phyloP scores from a whole-genome alignment of 805 yeast species.

The Suhomyces vadensis region DNA sequence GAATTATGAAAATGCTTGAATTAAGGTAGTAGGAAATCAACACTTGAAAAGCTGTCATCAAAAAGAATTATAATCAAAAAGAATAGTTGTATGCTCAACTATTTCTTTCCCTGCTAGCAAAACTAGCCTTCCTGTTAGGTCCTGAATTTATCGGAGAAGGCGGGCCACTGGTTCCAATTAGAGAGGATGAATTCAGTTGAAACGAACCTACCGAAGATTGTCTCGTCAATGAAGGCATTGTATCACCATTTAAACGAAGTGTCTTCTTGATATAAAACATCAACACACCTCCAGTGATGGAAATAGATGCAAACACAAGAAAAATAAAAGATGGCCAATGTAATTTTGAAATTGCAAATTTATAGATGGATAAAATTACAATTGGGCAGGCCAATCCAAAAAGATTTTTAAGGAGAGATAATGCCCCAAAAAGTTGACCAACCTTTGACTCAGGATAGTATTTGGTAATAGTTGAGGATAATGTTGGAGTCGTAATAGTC shows the following conservation, averaged over 20 bases:
- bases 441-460: constrained; percentile 56
- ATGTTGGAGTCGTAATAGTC: constrained; percentile 44
- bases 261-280: not conserved
- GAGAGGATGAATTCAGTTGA: not conserved
- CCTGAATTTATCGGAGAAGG: not conserved
- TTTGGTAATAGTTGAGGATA: constrained; percentile 60
- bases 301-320: not conserved
- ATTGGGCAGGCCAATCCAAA: constrained; percentile 52
- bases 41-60: not conserved
- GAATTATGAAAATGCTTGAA: too few species aligned
- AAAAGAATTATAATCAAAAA: too few species aligned
- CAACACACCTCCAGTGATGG: not conserved
- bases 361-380: constrained; percentile 47
- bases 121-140: not conserved
- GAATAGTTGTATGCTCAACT: too few species aligned
- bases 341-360: constrained; percentile 4
- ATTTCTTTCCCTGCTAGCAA: not conserved
- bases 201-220: not conserved
- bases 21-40: not conserved
- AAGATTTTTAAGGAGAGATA: constrained; percentile 56
- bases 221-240: not conserved
- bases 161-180: not conserved
- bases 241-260: not conserved
- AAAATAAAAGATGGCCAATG: not conserved
- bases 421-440: constrained; percentile 74